These are phyloP conservation scores for Crithidia sp. DNA, from an alignment of 208 protist species.

Conservation along the genomic window DNA sequence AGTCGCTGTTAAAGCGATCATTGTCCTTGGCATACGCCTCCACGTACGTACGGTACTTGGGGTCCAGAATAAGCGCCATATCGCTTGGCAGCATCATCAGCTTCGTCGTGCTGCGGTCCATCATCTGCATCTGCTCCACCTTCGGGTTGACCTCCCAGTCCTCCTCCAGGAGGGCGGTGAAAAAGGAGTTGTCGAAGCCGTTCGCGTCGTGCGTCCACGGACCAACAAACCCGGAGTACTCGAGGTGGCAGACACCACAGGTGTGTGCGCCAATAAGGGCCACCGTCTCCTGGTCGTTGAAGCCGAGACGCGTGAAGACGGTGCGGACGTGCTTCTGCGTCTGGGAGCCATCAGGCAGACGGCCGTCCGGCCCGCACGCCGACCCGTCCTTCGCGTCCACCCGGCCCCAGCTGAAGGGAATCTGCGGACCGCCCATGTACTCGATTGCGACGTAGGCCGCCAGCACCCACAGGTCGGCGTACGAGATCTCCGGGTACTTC, in stretches of 20 bases:
- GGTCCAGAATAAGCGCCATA: conserved; percentile 83
- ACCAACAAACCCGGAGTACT: conserved; percentile 86
- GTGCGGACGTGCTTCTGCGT: conserved; percentile 82
- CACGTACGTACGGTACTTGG: conserved; percentile 80
- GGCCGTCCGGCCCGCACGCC: conserved; percentile 74
- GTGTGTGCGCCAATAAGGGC: conserved; percentile 93
- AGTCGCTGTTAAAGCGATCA: conserved; percentile 89
- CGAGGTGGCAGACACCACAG: conserved; percentile 88
- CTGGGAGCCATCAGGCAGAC: conserved; percentile 87
- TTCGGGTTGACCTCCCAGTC: conserved; percentile 83
- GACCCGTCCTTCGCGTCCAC: conserved; percentile 76
- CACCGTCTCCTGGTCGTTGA: conserved; percentile 94
- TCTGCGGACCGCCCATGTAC: conserved; percentile 88
- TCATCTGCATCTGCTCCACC: conserved; percentile 73
- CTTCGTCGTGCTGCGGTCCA: conserved; percentile 70
- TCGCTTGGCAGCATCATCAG: conserved; percentile 96
- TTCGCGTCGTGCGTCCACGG: conserved; percentile 92
- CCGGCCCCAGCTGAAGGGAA: conserved; percentile 87
- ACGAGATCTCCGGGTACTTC: conserved; percentile 89
- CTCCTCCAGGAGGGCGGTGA: conserved; percentile 78
- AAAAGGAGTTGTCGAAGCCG: conserved; percentile 94
- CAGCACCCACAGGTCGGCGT: conserved; percentile 93
- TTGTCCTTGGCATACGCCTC: conserved; percentile 93
- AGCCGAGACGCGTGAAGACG: conserved; percentile 92
- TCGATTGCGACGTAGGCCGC: conserved; percentile 92